Conservation (phyloP, 2,329 filamentous ascomycete species). For the Metarhizium robertsii region DNA sequence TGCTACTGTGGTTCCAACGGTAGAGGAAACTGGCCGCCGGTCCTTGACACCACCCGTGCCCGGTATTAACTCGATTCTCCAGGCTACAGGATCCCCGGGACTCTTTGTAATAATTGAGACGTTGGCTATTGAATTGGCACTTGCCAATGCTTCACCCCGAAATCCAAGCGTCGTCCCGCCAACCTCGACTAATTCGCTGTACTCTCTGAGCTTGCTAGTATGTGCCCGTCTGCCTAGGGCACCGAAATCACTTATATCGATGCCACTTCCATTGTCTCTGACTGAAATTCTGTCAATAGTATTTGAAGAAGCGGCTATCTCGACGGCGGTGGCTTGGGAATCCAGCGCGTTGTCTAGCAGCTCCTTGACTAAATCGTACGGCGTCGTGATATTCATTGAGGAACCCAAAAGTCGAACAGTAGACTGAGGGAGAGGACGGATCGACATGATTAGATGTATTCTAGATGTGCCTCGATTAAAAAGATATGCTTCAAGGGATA, state of each 20-base stretch:
- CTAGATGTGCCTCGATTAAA: neutral
- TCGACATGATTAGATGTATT: conserved; percentile 30
- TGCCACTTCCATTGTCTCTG: conserved; percentile 65
- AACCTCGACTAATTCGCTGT: conserved; percentile 49
- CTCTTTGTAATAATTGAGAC: conserved; percentile 56
- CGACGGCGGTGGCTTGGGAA: conserved; percentile 56
- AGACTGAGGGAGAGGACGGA: conserved; percentile 37
- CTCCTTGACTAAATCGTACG: conserved; percentile 61
- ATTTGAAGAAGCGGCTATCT: conserved; percentile 55
- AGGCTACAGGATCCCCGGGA: conserved; percentile 49
- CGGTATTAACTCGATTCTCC: conserved; percentile 32
- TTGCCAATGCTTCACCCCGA: conserved; percentile 64
- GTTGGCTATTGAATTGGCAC: conserved; percentile 49
- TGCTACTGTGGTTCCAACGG: conserved; percentile 60
- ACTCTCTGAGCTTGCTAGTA: conserved; percentile 63
- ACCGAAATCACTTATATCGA: conserved; percentile 51
- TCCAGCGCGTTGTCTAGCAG: conserved; percentile 71
- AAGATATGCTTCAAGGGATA: neutral
- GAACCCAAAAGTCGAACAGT: conserved; percentile 51
- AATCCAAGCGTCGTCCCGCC: conserved; percentile 61
- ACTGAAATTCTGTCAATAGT: conserved; percentile 62
- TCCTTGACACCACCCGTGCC: conserved; percentile 20
- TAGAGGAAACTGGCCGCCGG: conserved; percentile 34
- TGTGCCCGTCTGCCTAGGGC: conserved; percentile 56
- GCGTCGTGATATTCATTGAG: conserved; percentile 48